Percentiles rank a stretch among this genome's conserved stretches.
Conservation (phyloP, 345 rosid species). For the Excoecaria cochinchinensis region DNA sequence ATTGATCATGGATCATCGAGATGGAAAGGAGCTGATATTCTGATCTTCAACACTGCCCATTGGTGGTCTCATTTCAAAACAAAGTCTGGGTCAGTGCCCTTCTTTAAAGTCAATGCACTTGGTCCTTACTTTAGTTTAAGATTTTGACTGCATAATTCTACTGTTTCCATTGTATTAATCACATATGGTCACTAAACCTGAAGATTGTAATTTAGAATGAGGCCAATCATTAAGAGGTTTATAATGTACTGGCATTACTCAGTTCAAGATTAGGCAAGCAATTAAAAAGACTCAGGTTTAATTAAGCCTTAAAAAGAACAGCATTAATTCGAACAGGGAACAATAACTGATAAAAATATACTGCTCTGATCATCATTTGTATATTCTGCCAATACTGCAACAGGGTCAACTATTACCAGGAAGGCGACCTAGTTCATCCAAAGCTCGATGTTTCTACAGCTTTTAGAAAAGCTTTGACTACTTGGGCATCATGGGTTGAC, state of each 20-base stretch:
- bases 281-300: background rate
- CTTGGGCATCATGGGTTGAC: conserved; percentile 95
- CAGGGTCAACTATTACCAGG: conserved; percentile 93
- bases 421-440: conserved; percentile 65
- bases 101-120: background rate
- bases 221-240: background rate
- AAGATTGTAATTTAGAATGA: background rate
- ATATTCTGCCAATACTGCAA: conserved; percentile 4
- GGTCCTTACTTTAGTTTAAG: conserved; percentile 1
- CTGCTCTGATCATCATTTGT: background rate
- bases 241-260: background rate
- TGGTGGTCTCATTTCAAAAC: conserved; percentile 99
- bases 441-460: conserved; percentile 69
- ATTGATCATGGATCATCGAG: conserved; percentile 83
- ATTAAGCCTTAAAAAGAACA: background rate
- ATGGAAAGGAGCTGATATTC: conserved; percentile 90
- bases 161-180: background rate
- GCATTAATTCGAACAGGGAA: background rate
- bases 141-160: background rate
- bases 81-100: conserved; percentile 74
- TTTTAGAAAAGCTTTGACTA: conserved; percentile 68
- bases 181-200: background rate
- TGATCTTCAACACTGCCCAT: conserved; percentile 91
- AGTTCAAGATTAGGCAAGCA: background rate
- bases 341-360: background rate